Base-by-base conservation (phyloP, 768 basidiomycete genomes). In the Rhizopogon rudus region DNA sequence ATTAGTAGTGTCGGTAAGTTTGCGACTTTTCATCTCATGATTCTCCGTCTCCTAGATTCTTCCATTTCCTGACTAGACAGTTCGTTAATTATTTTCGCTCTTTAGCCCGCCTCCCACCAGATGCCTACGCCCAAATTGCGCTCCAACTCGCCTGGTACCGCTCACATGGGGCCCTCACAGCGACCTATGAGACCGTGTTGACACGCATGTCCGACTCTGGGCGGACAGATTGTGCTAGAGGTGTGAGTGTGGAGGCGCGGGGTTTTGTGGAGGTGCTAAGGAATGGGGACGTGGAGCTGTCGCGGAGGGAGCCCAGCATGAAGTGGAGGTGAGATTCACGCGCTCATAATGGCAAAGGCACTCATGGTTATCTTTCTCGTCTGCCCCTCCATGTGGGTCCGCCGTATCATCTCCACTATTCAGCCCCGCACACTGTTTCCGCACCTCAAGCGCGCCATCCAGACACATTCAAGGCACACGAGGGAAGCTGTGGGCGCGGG, bases 111-210 rank as follows among this genome's bases (percentile, higher is more conserved):
- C 68, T 80, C 17, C 73, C 81, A 3, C 84, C 94, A 0, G 95
- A 98, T 65, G 89, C 89, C 1, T 97, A 82, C 71, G 80, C 96
- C 48, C 95, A 98, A 67, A 88, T 96, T 81, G 90, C 84, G 0
- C 76, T 97, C 17, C 95, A 98, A 66, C 80, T 97, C 9, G 94
- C 93, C 3, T 98, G 90, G 86, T 91, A 88, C 73, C 82, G 81
- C 66, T 82, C 84, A 22, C 87, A 85, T 44, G 84, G 83, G 13
- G 72, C 76, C 55, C 87, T 91, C 63, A 91, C 91, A 3, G 91
- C 95, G 1, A 93, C 91, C 6, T 97, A 98, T 67, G 95, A 98
- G 71, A 97, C 94, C 0, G 91, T 87, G 0, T 79, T 95, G 35
- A 96, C 95, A 2, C 82, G 93, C 22, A 79, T 89, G 68, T 95